Evolutionary conservation across 805 yeast genomes (phyloP).

Genomic region (Danielia reshetovae): DNA sequence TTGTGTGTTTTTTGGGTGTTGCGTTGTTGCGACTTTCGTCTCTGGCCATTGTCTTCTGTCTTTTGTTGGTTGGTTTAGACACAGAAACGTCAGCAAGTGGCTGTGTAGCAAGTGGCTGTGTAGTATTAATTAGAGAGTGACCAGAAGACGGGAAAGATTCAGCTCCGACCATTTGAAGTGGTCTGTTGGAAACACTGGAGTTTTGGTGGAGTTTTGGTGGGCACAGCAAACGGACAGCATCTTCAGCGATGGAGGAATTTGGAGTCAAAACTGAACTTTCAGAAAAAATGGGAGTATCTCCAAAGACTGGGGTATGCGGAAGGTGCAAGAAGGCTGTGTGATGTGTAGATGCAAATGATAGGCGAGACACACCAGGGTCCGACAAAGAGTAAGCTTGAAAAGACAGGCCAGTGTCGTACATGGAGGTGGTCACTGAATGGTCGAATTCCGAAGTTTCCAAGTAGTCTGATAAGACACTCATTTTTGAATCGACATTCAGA

Average conservation of each 20-base stretch:
- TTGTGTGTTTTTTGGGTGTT: constrained; percentile 33
- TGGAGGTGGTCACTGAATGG: background rate
- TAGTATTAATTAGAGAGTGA: too few relatives aligned
- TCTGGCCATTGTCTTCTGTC: too few relatives aligned
- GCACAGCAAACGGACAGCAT: constrained; percentile 4
- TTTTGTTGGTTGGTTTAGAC: too few relatives aligned
- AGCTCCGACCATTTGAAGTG: too few relatives aligned
- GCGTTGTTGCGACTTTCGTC: too few relatives aligned
- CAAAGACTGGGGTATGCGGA: background rate
- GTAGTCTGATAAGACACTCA: background rate
- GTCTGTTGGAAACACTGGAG: too few relatives aligned
- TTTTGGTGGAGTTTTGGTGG: constrained; percentile 10
- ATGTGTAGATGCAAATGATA: background rate
- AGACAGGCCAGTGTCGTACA: background rate
- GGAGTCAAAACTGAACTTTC: constrained; percentile 18
- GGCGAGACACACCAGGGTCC: background rate
- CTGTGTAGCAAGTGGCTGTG: too few relatives aligned
- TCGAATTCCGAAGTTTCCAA: background rate
- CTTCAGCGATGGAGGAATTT: constrained; percentile 8
- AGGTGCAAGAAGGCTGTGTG: background rate
- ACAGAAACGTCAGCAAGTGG: too few relatives aligned
- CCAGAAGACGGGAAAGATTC: too few relatives aligned
- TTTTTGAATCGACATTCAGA: background rate
- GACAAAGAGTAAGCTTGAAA: background rate
- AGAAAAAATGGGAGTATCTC: constrained; percentile 17